A percentile compares a stretch with the other conserved stretches of the same genome.
phyloP scores from a whole-genome alignment of 192 early-diverging fungal species.

The Endogone sp. region DNA sequence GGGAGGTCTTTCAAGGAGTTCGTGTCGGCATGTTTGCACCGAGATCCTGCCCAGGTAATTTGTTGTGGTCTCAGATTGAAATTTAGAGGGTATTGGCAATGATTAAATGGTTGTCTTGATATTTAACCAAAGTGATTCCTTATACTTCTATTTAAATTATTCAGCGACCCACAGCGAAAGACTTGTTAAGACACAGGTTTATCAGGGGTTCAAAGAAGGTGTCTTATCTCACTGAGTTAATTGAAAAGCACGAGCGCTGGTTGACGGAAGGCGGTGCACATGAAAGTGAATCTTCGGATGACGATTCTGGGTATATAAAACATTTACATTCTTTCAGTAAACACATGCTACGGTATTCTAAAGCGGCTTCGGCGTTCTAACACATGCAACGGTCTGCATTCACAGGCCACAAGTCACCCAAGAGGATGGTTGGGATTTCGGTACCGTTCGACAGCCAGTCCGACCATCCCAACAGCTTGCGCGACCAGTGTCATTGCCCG shows the following conservation, averaged over 20 bases:
- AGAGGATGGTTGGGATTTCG: constrained; percentile 53
- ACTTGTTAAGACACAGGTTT: constrained; percentile 86
- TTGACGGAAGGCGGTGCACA: constrained; percentile 49
- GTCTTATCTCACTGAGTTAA: constrained; percentile 80
- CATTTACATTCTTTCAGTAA: neutral
- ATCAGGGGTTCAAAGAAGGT: constrained; percentile 80
- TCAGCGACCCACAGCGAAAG: constrained; percentile 84
- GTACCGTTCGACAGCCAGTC: constrained; percentile 40
- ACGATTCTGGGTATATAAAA: constrained; percentile 33
- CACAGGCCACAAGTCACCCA: constrained; percentile 30
- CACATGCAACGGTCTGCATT: neutral
- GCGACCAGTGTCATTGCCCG: neutral
- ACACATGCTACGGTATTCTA: constrained; percentile 29
- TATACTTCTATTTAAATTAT: neutral
- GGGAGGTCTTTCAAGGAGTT: constrained; percentile 89
- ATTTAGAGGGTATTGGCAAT: constrained; percentile 7
- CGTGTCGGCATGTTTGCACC: constrained; percentile 80
- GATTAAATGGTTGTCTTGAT: too few species aligned
- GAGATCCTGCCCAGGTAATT: constrained; percentile 75
- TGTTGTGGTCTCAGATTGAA: too few species aligned
- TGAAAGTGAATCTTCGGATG: constrained; percentile 44
- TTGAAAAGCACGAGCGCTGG: constrained; percentile 82
- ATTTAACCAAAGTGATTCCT: neutral
- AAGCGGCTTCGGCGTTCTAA: constrained; percentile 14
- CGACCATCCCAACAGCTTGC: constrained; percentile 11